Evolutionary conservation across 1,284 basidiomycete genomes (phyloP).

Genomic region (Fomitopsis pinicola): DNA sequence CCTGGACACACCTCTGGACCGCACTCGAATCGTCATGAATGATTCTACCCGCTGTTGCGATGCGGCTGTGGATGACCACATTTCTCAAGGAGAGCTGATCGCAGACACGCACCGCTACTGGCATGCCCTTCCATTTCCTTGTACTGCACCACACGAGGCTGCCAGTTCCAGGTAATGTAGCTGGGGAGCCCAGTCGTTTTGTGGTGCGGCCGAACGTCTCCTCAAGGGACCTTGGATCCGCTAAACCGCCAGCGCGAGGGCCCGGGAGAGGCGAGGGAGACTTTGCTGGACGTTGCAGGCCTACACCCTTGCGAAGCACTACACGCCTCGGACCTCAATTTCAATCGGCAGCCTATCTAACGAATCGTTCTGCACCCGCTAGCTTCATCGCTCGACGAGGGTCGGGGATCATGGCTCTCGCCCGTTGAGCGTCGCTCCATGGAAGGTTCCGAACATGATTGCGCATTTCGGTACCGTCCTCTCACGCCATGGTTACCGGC

Average conservation of each 20-base stretch:
- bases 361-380: neutral
- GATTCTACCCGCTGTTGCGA: neutral
- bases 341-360: neutral
- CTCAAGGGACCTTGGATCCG: too few relatives aligned
- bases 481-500: conserved; percentile 1
- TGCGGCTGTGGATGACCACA: neutral
- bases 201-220: neutral
- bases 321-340: neutral
- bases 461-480: neutral
- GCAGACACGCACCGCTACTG: neutral
- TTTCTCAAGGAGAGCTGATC: neutral
- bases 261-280: too few relatives aligned
- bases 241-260: too few relatives aligned
- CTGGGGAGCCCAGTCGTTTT: neutral
- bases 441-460: neutral
- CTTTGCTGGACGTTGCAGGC: neutral
- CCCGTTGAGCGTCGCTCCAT: neutral
- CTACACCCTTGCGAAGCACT: neutral
- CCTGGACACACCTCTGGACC: neutral
- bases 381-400: neutral
- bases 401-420: neutral
- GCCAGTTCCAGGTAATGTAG: neutral
- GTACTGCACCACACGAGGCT: neutral
- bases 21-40: neutral
- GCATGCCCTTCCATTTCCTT: neutral